These are phyloP conservation scores for Hordeum pubiflorum DNA, from an alignment of 202 grass and related monocot genomes.

Conservation along the genomic window DNA sequence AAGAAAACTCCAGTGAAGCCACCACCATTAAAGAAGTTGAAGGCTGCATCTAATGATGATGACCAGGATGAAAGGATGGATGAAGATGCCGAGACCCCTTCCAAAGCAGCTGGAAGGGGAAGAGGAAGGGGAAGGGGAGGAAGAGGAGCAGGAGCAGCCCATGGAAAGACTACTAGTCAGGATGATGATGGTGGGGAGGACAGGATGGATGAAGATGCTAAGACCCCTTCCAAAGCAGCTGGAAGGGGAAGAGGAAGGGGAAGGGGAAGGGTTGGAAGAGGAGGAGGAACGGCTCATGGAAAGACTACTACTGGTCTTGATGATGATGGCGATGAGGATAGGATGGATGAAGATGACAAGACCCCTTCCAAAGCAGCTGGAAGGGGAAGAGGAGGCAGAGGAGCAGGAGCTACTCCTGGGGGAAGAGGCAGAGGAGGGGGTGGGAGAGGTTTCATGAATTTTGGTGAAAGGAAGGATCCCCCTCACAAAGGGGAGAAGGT, in stretches of 20 bases:
- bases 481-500: slow-evolving; percentile 99
- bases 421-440: slow-evolving; percentile 77
- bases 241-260: slow-evolving; percentile 55
- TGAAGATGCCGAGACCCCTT: slow-evolving; percentile 46
- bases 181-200: slow-evolving; percentile 17
- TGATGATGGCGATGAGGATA: slow-evolving; percentile 52
- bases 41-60: slow-evolving; percentile 44
- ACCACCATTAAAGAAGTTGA: slow-evolving; percentile 63
- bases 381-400: slow-evolving; percentile 63
- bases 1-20: slow-evolving; percentile 49
- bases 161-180: not conserved
- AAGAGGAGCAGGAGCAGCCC: slow-evolving; percentile 38
- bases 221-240: slow-evolving; percentile 56
- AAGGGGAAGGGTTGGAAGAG: not conserved
- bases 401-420: slow-evolving; percentile 48
- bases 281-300: slow-evolving; percentile 16
- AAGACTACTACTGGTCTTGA: slow-evolving; percentile 32
- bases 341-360: slow-evolving; percentile 50
- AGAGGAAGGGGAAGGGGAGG: slow-evolving; percentile 76
- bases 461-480: slow-evolving; percentile 94
- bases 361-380: slow-evolving; percentile 66
- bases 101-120: slow-evolving; percentile 70
- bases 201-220: slow-evolving; percentile 55
- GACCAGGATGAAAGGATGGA: slow-evolving; percentile 45
- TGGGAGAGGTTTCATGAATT: slow-evolving; percentile 97